Evolutionary conservation across 2,329 filamentous ascomycete species (phyloP), one percentile per base, ranked within the genome.

Genomic region (Monilinia fructigena): DNA sequence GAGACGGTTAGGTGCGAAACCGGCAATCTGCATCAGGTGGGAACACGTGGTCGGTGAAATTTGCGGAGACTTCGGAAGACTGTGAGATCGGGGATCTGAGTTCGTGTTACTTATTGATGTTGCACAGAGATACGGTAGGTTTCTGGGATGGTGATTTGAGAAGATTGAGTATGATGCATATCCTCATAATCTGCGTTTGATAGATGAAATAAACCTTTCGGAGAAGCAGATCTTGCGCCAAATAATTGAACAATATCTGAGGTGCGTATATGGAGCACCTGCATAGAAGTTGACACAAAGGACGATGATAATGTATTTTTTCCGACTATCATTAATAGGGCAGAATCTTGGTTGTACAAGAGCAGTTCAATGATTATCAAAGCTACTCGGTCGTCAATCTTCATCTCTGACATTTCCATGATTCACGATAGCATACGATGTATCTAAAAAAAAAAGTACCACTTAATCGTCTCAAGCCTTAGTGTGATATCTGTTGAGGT

Each of bases 41-140:
- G 58, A 60, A 65, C 47, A 65, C 63, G 63, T 65, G 63, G 63
- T 60, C 63, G 40, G 35, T 38, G 58, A 23, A 60, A 60, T 60
- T 20, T 38, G 28, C 56, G 58, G 58, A 60, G 58, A 50, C 45
- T 60, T 60, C 58, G 45, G 58, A 38, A 38, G 58, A 50, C 45
- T 38, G 23, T 38, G 28, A 60, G 58, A 60, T 60, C 58, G 31
- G 45, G 31, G 31, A 60, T 60, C 58, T 60, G 45, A 60, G 58
- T 60, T 60, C 14, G 58, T 60, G 45, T 35, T 31, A 50, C 58
- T 31, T 26, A 5, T 35, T 8, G 20, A 10, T 48, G 58, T 60
- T 23, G 28, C 18, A 50, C 58, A 60, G n/a, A 60, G 45, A 60
- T 60, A 60, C 45, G 58, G 45, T 60, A 50, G 23, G 28, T 60